Evolutionary conservation across 1,284 basidiomycete species (phyloP).

Genomic region (Stygiomarasmius scandens): DNA sequence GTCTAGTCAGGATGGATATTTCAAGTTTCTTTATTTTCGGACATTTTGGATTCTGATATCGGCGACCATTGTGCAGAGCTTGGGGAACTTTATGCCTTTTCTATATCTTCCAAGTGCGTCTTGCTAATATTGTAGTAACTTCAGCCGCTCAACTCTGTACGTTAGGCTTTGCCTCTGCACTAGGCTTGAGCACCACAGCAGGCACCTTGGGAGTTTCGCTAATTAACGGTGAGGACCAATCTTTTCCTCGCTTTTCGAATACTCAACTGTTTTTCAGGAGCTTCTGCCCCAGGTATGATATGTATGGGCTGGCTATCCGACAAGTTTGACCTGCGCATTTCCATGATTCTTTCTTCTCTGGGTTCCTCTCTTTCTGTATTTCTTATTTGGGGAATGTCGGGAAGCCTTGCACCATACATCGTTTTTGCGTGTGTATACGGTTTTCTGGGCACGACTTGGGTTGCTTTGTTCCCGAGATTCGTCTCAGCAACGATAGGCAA

Average conservation of each 20-base stretch:
- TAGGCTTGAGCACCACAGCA: background rate
- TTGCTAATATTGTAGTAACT: background rate
- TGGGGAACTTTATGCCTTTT: constrained; percentile 15
- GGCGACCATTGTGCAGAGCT: constrained; percentile 2
- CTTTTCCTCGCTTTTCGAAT: background rate
- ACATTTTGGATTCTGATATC: constrained; percentile 15
- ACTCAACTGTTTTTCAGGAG: constrained; percentile 1
- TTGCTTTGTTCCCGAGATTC: constrained; percentile 13
- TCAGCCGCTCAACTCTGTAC: background rate
- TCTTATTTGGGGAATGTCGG: constrained; percentile 13
- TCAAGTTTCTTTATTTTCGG: constrained; percentile 3
- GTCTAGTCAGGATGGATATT: background rate
- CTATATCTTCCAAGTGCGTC: constrained; percentile 15
- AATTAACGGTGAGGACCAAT: background rate
- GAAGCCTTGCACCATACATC: constrained; percentile 2
- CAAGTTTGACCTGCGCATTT: constrained; percentile 7
- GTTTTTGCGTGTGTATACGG: constrained; percentile 14
- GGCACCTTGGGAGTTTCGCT: background rate
- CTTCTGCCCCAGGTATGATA: constrained; percentile 11
- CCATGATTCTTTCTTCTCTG: constrained; percentile 12
- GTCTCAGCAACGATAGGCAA: background rate
- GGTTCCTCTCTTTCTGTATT: constrained; percentile 14
- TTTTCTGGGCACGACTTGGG: constrained; percentile 12
- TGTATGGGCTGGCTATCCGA: constrained; percentile 14
- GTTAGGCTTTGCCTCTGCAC: background rate